phyloP scores from a whole-genome alignment of 768 basidiomycete species.

The Termitomyces sp. region DNA sequence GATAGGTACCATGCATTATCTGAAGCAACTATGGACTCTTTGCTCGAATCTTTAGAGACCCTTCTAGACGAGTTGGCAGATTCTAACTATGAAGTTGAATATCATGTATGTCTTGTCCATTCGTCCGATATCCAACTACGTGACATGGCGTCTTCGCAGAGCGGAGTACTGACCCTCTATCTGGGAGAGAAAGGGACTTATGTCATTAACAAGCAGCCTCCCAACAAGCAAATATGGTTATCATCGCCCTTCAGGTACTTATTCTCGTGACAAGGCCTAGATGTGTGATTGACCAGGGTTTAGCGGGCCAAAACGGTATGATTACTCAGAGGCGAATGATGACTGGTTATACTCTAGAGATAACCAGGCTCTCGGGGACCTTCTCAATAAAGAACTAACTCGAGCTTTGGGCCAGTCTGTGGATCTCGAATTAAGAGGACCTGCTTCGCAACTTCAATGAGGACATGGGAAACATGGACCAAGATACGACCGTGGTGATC shows the following conservation, averaged over 20 bases:
- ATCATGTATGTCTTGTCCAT: constrained; percentile 51
- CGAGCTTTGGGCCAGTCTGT: constrained; percentile 23
- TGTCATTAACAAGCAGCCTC: constrained; percentile 96
- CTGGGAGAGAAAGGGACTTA: constrained; percentile 80
- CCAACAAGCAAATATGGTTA: constrained; percentile 96
- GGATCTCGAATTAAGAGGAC: constrained; percentile 21
- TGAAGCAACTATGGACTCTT: constrained; percentile 68
- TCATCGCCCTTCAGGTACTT: constrained; percentile 80
- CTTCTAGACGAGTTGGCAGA: constrained; percentile 57
- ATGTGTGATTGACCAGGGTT: background rate
- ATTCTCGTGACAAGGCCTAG: background rate
- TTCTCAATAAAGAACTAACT: constrained; percentile 67
- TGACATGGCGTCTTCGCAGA: constrained; percentile 35
- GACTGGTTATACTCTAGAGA: constrained; percentile 80
- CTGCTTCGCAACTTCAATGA: constrained; percentile 13
- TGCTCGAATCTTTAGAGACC: constrained; percentile 72
- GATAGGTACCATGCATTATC: constrained; percentile 67
- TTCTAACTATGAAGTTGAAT: constrained; percentile 76
- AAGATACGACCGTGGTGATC: background rate
- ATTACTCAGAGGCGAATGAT: constrained; percentile 51
- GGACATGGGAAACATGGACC: background rate
- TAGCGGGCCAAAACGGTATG: constrained; percentile 92
- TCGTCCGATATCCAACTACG: background rate
- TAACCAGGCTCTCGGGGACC: constrained; percentile 45
- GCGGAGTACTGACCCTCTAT: constrained; percentile 83